phyloP scores from a whole-genome alignment of 352 stramenopile genomes.

The Globisporangium emineosum region DNA sequence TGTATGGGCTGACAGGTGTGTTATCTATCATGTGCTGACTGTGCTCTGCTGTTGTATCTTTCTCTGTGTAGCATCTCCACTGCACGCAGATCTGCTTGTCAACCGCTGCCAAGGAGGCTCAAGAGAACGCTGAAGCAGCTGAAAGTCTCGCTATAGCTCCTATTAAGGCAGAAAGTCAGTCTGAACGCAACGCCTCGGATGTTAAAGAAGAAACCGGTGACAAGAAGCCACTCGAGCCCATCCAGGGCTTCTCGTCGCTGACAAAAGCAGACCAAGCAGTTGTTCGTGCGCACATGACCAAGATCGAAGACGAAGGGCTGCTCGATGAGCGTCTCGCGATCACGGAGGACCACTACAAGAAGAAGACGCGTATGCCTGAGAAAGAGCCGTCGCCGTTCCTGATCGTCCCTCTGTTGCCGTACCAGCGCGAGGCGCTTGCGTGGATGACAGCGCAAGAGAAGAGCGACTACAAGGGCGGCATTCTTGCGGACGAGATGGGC shows the following conservation, averaged over 20 bases:
- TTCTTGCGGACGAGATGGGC: conserved; percentile 98
- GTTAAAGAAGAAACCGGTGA: conserved; percentile 8
- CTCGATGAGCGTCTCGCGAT: conserved; percentile 73
- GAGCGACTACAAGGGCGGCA: conserved; percentile 88
- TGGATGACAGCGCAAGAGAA: conserved; percentile 95
- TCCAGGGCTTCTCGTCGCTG: conserved; percentile 46
- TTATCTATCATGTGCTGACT: background rate
- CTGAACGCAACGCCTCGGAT: conserved; percentile 8
- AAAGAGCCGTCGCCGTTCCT: conserved; percentile 75
- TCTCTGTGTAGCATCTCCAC: conserved; percentile 27
- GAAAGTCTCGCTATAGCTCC: background rate
- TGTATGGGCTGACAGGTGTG: background rate
- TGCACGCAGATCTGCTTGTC: conserved; percentile 45
- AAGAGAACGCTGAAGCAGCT: background rate
- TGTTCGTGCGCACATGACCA: conserved; percentile 53
- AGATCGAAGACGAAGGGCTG: conserved; percentile 44
- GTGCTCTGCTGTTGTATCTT: background rate
- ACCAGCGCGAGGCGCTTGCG: conserved; percentile 96
- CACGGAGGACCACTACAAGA: conserved; percentile 65
- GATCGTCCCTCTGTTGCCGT: conserved; percentile 94
- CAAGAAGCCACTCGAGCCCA: conserved; percentile 29
- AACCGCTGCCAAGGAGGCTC: conserved; percentile 6
- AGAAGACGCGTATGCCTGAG: conserved; percentile 62
- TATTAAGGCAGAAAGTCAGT: conserved; percentile 3
- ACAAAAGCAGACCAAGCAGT: conserved; percentile 37